Evolutionary conservation across 805 yeast genomes (phyloP).

Genomic region (Ogataea glucozyma): DNA sequence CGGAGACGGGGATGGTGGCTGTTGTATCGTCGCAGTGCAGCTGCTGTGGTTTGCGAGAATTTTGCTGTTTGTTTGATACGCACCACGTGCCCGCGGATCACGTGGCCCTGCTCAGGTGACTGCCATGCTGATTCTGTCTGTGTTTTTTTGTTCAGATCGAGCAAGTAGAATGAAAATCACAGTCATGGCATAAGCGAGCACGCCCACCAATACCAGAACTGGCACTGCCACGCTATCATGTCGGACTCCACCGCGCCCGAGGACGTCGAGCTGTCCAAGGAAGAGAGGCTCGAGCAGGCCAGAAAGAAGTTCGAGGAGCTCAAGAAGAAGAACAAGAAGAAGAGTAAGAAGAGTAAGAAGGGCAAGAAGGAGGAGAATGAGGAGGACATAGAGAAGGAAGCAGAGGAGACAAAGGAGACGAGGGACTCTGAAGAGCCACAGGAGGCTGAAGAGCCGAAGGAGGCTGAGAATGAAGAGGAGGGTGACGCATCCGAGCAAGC

Average conservation of each 20-base stretch:
- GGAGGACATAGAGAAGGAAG: conserved; percentile 4
- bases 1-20: too few relatives aligned
- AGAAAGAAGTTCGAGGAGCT: conserved; percentile 38
- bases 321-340: conserved; percentile 34
- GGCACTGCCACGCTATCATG: background rate
- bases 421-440: background rate
- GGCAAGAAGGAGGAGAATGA: conserved; percentile 12
- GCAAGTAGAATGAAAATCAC: too few relatives aligned
- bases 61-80: too few relatives aligned
- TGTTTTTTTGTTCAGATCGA: background rate
- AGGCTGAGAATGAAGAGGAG: background rate
- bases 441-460: conserved; percentile 6
- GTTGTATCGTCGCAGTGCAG: too few relatives aligned
- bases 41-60: too few relatives aligned
- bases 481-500: conserved; percentile 16
- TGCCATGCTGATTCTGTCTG: background rate
- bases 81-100: background rate
- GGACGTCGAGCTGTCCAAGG: conserved; percentile 33
- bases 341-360: conserved; percentile 23
- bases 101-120: background rate
- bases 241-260: conserved; percentile 10
- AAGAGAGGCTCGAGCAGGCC: conserved; percentile 38
- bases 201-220: background rate
- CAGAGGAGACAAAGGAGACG: background rate
- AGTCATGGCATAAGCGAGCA: too few relatives aligned